These are phyloP conservation scores for Linderniella brevidens DNA, from an alignment of 257 asterid species.

Conservation along the genomic window DNA sequence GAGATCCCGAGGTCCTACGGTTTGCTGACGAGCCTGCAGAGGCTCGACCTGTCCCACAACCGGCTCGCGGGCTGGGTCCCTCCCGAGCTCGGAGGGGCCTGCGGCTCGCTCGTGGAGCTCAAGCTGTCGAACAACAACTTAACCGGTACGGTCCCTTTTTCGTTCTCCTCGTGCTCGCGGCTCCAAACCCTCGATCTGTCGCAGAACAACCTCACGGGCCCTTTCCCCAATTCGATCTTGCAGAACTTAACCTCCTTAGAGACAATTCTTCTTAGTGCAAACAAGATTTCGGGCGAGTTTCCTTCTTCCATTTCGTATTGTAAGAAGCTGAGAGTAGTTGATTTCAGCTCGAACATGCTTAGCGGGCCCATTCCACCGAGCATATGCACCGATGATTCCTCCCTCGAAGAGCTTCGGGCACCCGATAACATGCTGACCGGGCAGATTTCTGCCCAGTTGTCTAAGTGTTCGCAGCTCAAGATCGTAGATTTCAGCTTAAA, in stretches of 20 bases:
- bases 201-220: slow-evolving; percentile 55
- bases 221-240: slow-evolving; percentile 59
- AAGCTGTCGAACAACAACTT: slow-evolving; percentile 61
- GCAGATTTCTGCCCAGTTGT: slow-evolving; percentile 46
- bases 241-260: slow-evolving; percentile 43
- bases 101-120: slow-evolving; percentile 56
- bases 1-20: slow-evolving; percentile 53
- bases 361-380: slow-evolving; percentile 43
- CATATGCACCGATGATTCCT: slow-evolving; percentile 51
- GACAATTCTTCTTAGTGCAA: slow-evolving; percentile 37
- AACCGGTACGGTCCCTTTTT: slow-evolving; percentile 55
- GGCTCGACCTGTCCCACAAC: slow-evolving; percentile 67
- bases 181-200: slow-evolving; percentile 58
- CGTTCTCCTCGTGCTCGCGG: slow-evolving; percentile 51
- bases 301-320: slow-evolving; percentile 73
- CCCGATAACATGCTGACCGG: slow-evolving; percentile 54
- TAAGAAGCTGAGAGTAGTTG: slow-evolving; percentile 38
- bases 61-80: slow-evolving; percentile 85
- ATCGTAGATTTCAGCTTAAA: slow-evolving; percentile 81
- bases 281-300: slow-evolving; percentile 43
- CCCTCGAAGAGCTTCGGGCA: slow-evolving; percentile 68
- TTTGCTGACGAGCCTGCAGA: slow-evolving; percentile 34
- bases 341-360: slow-evolving; percentile 67
- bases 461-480: slow-evolving; percentile 49
- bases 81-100: slow-evolving; percentile 36